Evolutionary conservation across 2,329 filamentous ascomycete species (phyloP), one percentile per base, ranked within the genome.

Genomic region (Pseudocercospora crystallina): DNA sequence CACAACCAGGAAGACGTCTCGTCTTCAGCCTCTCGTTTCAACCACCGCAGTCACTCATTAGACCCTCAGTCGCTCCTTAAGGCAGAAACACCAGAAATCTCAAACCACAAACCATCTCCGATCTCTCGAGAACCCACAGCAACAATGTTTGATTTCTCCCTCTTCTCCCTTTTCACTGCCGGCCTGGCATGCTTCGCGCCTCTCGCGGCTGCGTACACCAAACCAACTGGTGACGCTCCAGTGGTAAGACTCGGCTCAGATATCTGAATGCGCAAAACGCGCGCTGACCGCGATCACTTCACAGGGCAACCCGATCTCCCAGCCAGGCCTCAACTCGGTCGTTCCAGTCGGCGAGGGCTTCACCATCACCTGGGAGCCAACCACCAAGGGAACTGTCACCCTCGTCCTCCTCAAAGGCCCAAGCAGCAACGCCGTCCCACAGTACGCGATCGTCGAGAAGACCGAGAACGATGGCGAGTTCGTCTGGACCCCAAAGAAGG

Each of bases 351-450:
- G 80, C 67, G 64, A 75, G 66, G 62, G 73, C 49, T 85, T 74
- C 76, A 74, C 71, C 42, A 81, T 85, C 74, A 80, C 73, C 57
- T 86, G 83, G 83, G 56, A 73, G 54, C 71, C 76, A 42, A 75
- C 71, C 58, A 74, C 74, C 47, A 49, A 65, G 47, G 75, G 73
- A 63, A 74, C 71, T 35, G 72, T 85, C 63, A 79, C 80, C n/a
- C 71, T 86, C 51, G 66, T 81, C 53, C 79, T 85, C 58, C 78
- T 84, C 60, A 78, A 78, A 64, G 82, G 82, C 30, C 81, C 81
- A 30, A 72, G 76, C 59, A 71, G 53, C 68, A 80, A 84, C 71
- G 74, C 81, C 41, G 60, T 73, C 35, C 76, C 78, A 38, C 67
- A 80, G 58, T 68, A 71, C 59, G 71, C 78, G 52, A 74, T 82